Base-by-base conservation (phyloP, 768 basidiomycete genomes). In the Russula olivacea region DNA sequence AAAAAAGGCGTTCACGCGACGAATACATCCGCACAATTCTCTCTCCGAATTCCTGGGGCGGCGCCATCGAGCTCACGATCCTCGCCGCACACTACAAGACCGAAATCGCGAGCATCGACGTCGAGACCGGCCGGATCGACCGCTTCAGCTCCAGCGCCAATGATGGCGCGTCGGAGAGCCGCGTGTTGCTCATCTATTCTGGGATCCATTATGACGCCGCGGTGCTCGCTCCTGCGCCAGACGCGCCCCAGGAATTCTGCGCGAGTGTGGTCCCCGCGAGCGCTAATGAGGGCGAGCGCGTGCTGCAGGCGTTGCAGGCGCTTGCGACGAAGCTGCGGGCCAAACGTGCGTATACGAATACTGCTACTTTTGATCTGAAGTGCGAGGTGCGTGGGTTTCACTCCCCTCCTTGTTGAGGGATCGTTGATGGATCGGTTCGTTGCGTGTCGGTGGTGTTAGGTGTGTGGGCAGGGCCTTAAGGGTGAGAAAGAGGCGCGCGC, bases 181-280 rank as follows among this genome's bases (percentile, higher is more conserved):
- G 74, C 70, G 74, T 85, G 61, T 73, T 97, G 15, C 71, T 98
- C n/a, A 79, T 98, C 4, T 98, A 98, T 76, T 93, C 91, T 0
- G 96, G 96, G 3, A 97, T 98, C 51, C 95, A 98, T 73, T 99
- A 99, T 74, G 96, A 99, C 73, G 91, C 91, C 10, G 84, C 88
- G 6, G 87, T 90, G 0, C 76, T 95, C 45, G 85, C 95, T 17
- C 97, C 93, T 0, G 79, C 83, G 73, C 76, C 78, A 10, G 85
- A 86, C 51, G 91, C 89, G 2, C 90, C 91, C 0, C 71, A 77
- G 30, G 93, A 91, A 62, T 99, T 95, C 82, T 95, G 98, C 74
- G 93, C 89, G 2, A 67, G 74, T 50, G 71, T 90, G 53, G 92
- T 93, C 70, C 86, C 86, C 9, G 77, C 85, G 11, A 83, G 81